Evolutionary conservation across 768 basidiomycete genomes (phyloP).

Genomic region (Tylopilus sp.): DNA sequence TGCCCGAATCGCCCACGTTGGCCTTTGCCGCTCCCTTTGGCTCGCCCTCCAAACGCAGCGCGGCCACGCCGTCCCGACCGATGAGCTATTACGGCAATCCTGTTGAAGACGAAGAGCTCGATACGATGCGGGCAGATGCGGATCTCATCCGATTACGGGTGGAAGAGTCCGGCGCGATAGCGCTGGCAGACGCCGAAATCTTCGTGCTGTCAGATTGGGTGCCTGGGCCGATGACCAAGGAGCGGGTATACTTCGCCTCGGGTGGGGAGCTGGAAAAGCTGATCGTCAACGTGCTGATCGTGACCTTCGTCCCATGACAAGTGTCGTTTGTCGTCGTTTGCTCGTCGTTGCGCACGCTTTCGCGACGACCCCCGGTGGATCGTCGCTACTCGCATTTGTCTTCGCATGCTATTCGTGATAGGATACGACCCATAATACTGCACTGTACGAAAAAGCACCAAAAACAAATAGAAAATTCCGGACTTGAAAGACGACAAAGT

Average conservation of each 20-base stretch:
- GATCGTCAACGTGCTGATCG: slow-evolving; percentile 71
- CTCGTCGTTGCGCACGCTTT: no score
- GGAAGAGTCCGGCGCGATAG: slow-evolving; percentile 65
- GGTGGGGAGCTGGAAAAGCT: slow-evolving; percentile 67
- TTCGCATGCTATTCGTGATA: slow-evolving; percentile 3
- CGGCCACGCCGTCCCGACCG: slow-evolving; percentile 36
- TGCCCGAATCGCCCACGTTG: slow-evolving; percentile 26
- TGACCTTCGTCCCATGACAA: slow-evolving; percentile 61
- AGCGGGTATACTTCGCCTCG: slow-evolving; percentile 66
- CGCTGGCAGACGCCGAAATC: slow-evolving; percentile 61
- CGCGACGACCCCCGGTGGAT: slow-evolving; percentile 4
- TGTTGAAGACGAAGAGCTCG: slow-evolving; percentile 36
- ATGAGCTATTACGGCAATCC: slow-evolving; percentile 45
- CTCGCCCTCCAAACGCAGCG: slow-evolving; percentile 21
- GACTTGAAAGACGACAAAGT: neutral
- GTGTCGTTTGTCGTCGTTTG: neutral
- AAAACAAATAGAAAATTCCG: slow-evolving; percentile 7
- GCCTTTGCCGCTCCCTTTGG: slow-evolving; percentile 20
- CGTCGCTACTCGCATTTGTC: neutral
- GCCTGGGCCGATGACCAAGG: slow-evolving; percentile 50
- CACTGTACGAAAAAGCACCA: slow-evolving; percentile 1
- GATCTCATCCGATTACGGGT: slow-evolving; percentile 51
- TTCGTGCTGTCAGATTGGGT: slow-evolving; percentile 54
- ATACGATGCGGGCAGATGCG: slow-evolving; percentile 25
- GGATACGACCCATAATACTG: slow-evolving; percentile 10